Evolutionary conservation across 805 yeast genomes (phyloP).

Genomic region (Myxozyma sirexii): DNA sequence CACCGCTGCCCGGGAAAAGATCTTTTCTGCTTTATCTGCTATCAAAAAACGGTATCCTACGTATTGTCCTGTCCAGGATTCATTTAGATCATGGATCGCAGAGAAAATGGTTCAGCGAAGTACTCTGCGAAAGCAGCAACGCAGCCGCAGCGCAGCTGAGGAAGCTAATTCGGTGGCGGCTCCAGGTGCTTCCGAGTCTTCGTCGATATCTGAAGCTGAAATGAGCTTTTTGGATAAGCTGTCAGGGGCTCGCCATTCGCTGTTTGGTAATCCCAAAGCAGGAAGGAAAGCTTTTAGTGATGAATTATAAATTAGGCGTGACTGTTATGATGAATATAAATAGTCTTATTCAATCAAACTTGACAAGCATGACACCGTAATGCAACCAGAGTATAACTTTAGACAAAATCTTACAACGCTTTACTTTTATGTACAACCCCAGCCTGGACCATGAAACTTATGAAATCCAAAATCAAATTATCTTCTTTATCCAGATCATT

Average conservation of each 20-base stretch:
- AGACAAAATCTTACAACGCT: not conserved
- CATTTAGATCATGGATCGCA: constrained; percentile 68
- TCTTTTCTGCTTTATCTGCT: constrained; percentile 30
- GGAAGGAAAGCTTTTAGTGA: constrained; percentile 55
- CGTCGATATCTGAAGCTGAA: constrained; percentile 41
- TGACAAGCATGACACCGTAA: not conserved
- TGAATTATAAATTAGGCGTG: constrained; percentile 45
- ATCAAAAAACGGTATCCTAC: constrained; percentile 32
- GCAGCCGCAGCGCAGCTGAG: not conserved
- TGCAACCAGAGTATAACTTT: not conserved
- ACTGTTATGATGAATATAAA: not conserved
- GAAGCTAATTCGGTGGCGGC: constrained; percentile 23
- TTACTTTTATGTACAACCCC: constrained; percentile 20
- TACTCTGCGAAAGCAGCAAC: not conserved
- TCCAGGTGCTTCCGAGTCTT: constrained; percentile 24
- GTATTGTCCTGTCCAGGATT: constrained; percentile 41
- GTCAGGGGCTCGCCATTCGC: constrained; percentile 57
- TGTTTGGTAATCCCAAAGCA: constrained; percentile 79
- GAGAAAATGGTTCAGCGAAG: constrained; percentile 42
- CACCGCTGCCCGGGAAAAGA: constrained; percentile 16
- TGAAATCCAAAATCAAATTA: constrained; percentile 41
- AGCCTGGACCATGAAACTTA: constrained; percentile 38
- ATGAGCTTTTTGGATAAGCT: constrained; percentile 48
- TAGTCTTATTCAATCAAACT: too few species aligned
- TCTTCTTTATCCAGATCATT: constrained; percentile 45